phyloP scores from a whole-genome alignment of 192 early-diverging fungal species.

The Coemansia aciculifera region DNA sequence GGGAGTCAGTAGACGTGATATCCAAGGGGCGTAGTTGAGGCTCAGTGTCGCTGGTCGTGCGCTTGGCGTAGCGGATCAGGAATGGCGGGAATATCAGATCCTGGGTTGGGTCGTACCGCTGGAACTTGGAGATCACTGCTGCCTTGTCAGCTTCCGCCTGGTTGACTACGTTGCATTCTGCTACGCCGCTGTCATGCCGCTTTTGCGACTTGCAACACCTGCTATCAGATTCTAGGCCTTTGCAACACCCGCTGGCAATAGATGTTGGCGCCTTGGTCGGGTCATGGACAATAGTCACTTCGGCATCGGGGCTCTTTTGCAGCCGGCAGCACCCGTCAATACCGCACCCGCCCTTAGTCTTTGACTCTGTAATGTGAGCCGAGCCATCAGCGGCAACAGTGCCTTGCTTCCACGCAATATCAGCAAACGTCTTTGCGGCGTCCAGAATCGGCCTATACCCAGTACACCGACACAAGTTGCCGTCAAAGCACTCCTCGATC shows the following conservation, averaged over 20 bases:
- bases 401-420: conserved; percentile 47
- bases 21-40: conserved; percentile 21
- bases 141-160: conserved; percentile 35
- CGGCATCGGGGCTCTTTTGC: conserved; percentile 16
- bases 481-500: conserved; percentile 84
- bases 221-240: background rate
- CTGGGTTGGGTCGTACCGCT: conserved; percentile 62
- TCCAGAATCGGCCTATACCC: conserved; percentile 87
- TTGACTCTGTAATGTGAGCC: conserved; percentile 11
- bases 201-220: background rate
- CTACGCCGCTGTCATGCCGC: conserved; percentile 3
- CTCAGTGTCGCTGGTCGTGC: conserved; percentile 15
- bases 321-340: conserved; percentile 57
- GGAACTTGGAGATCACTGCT: conserved; percentile 51
- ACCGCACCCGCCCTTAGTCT: conserved; percentile 33
- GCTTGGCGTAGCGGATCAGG: conserved; percentile 59
- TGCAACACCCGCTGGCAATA: background rate
- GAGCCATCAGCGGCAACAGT: conserved; percentile 20
- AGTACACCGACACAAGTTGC: conserved; percentile 89
- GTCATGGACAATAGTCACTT: background rate
- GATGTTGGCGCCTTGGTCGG: background rate
- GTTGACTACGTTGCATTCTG: background rate
- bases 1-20: conserved; percentile 10
- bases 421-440: conserved; percentile 71
- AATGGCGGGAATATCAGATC: conserved; percentile 71